Evolutionary conservation across 2,329 filamentous ascomycete species (phyloP).

Genomic region (Aspergillus glaucus): DNA sequence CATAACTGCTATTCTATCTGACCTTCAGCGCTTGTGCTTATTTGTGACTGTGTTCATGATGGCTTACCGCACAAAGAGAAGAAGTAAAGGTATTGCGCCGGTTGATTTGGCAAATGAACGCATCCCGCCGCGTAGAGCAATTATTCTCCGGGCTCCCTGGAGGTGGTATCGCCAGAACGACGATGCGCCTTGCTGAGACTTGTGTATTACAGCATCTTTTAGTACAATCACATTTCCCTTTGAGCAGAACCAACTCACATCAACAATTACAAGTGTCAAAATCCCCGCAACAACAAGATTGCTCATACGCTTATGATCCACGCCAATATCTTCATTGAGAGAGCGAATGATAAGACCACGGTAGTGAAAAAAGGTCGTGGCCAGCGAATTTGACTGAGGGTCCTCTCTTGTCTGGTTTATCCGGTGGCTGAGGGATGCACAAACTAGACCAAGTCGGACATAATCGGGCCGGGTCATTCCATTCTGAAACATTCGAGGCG

Average conservation of each 20-base stretch:
- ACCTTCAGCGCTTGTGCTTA: not conserved
- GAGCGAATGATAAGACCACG: constrained; percentile 26
- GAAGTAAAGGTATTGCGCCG: constrained; percentile 18
- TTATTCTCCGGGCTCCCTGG: constrained; percentile 26
- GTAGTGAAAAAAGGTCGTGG: constrained; percentile 23
- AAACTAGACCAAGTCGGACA: constrained; percentile 23
- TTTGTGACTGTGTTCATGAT: constrained; percentile 6
- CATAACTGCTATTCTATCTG: constrained; percentile 24
- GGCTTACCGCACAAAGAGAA: constrained; percentile 22
- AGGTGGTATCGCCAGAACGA: constrained; percentile 32
- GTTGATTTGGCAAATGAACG: constrained; percentile 11
- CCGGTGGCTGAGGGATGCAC: constrained; percentile 29
- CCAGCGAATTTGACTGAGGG: constrained; percentile 11
- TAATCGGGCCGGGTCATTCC: constrained; percentile 19
- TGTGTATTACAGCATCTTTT: not conserved
- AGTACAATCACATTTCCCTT: not conserved
- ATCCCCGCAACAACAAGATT: constrained; percentile 29
- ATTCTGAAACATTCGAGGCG: constrained; percentile 11
- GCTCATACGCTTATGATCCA: constrained; percentile 11
- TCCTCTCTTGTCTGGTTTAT: constrained; percentile 21
- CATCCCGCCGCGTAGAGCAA: constrained; percentile 30
- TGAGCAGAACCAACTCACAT: constrained; percentile 18
- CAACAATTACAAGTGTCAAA: constrained; percentile 25
- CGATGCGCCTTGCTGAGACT: constrained; percentile 26
- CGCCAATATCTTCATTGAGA: constrained; percentile 20